Base-by-base conservation (phyloP, 2,329 filamentous ascomycete species). In the Colletotrichum higginsianum region DNA sequence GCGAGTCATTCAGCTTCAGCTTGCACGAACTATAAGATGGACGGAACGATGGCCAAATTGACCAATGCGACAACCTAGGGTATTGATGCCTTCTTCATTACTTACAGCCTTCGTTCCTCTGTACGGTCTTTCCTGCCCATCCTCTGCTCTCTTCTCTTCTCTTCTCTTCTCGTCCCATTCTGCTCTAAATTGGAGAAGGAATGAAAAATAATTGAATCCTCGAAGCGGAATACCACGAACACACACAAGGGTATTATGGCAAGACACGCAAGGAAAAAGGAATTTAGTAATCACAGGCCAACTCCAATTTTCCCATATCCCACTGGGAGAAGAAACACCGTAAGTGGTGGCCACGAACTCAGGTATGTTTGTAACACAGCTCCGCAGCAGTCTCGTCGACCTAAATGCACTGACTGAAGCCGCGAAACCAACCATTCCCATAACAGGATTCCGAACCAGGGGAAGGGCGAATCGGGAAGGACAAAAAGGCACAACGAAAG, bases 181-280 rank as follows among this genome's bases (percentile, higher is more conserved):
- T 44, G 64, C 44, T 58, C 47, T 30, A 68, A n/a, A 63, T 64
- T 30, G 65, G 55, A 58, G 35, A 55, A 64, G 40, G 42, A 8
- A 8, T 1, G 35, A 2, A 8, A 2, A 2, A 3, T 3, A 2
- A 11, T 38, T 8, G 35, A 35, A 40, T 38, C 18, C 40, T 58
- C 64, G 63, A 46, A 68, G 60, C 55, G 42, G 53, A 72, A 71
- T 61, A 58, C 65, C 68, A 69, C 58, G 52, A 47, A 64, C 65
- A 69, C 58, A 65, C 57, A 71, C 66, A 52, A 53, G 70, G 70
- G 70, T 72, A 72, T 72, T 72, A 71, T 72, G 61, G 70, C 57
- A 71, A 46, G 66, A 72, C 40, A 71, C 57, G 49, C 56, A 66
- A 71, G 35, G 70, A 66, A 49, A 69, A 57, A 53, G 26, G 11